Percentiles rank a stretch among this genome's conserved stretches.
Conservation (phyloP, 2,329 filamentous ascomycete genomes). For the Sporothrix curviconia region DNA sequence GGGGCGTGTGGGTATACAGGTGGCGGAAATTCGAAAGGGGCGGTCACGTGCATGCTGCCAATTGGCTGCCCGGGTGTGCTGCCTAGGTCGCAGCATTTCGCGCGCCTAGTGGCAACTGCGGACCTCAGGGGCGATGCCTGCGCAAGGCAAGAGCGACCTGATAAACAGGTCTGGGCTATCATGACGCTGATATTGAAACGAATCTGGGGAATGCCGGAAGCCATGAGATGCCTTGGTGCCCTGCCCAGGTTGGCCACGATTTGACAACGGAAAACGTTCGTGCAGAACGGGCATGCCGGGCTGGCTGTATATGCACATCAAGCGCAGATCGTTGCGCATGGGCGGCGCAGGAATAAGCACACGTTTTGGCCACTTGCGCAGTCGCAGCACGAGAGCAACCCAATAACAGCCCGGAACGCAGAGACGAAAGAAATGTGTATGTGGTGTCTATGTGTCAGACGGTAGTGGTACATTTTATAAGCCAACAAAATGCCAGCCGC, state of each 20-base stretch:
- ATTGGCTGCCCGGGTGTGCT: not conserved
- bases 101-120: not conserved
- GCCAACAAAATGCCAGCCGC: constrained; percentile 12
- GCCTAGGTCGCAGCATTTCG: not conserved
- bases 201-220: no score
- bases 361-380: no score
- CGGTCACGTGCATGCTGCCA: constrained; percentile 10
- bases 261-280: no score
- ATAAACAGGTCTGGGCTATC: no score
- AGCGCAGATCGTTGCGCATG: constrained; percentile 7
- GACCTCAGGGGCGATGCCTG: not conserved
- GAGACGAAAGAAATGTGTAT: constrained; percentile 11
- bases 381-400: no score
- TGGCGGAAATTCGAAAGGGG: constrained; percentile 5
- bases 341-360: no score
- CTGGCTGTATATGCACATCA: not conserved
- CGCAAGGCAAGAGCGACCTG: no score
- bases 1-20: constrained; percentile 15
- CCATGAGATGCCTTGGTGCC: no score
- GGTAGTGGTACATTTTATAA: constrained; percentile 15
- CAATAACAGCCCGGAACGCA: no score
- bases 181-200: no score
- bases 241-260: no score
- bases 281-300: no score
- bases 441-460: constrained; percentile 14